A percentile compares a stretch with the other conserved stretches of the same genome.
Conservation (phyloP, 73 alveolate species). For the Paramecium sexaurelia region DNA sequence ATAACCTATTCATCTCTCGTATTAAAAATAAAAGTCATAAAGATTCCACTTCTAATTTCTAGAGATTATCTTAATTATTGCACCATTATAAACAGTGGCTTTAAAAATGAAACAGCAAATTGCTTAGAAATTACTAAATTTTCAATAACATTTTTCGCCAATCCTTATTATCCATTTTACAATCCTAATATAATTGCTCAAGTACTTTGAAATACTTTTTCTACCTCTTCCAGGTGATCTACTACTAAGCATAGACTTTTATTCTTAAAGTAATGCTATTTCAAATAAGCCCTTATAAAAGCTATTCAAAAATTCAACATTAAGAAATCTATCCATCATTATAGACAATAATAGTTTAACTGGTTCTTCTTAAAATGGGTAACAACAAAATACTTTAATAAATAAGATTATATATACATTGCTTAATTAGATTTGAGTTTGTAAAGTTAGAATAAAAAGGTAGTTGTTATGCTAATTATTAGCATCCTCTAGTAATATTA, state of each 20-base stretch:
- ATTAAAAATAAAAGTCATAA: not conserved
- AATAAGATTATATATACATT: not conserved
- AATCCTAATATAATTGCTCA: not conserved
- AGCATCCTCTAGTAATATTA: not conserved
- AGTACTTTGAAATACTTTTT: not conserved
- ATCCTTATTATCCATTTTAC: not conserved
- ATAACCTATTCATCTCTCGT: not conserved
- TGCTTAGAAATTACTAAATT: not conserved
- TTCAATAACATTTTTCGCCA: slow-evolving; percentile 11
- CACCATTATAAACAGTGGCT: not conserved
- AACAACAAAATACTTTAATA: slow-evolving; percentile 13
- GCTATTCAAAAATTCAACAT: slow-evolving; percentile 3
- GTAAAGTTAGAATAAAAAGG: slow-evolving; percentile 10
- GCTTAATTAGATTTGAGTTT: slow-evolving; percentile 6
- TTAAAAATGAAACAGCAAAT: not conserved
- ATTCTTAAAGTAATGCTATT: slow-evolving; percentile 5
- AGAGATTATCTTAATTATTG: not conserved
- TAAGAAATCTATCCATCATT: slow-evolving; percentile 41
- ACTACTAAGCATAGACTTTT: not conserved
- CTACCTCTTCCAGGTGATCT: slow-evolving; percentile 45
- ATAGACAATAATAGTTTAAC: not conserved
- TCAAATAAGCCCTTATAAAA: not conserved
- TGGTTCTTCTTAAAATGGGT: slow-evolving; percentile 25
- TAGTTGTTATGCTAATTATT: slow-evolving; percentile 1
- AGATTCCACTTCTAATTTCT: slow-evolving; percentile 20